Conservation (phyloP, 73 alveolate species). For the Tetrahymena thermophila region DNA sequence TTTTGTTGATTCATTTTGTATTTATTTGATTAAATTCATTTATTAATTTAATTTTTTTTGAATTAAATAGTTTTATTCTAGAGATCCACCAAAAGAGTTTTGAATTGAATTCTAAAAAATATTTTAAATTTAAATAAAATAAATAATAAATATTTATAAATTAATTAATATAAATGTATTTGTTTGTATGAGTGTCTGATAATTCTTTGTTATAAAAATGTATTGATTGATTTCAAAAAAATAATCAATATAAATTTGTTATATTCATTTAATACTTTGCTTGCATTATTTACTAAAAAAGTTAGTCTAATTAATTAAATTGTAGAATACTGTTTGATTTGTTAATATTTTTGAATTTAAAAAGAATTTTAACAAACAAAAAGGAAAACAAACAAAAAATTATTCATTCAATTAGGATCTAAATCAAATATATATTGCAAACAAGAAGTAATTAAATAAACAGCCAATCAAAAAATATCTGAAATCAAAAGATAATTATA, state of each 20-base stretch:
- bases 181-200: too few relatives aligned
- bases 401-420: neutral
- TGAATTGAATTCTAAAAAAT: neutral
- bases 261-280: neutral
- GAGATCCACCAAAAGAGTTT: neutral
- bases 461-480: neutral
- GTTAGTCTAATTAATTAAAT: neutral
- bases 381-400: neutral
- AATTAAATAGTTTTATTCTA: neutral
- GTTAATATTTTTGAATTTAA: neutral
- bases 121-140: too few relatives aligned
- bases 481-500: neutral
- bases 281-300: neutral
- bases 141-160: too few relatives aligned
- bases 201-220: too few relatives aligned
- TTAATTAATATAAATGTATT: too few relatives aligned
- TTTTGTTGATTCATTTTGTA: too few relatives aligned
- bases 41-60: neutral
- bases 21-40: too few relatives aligned
- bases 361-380: neutral
- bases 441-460: neutral
- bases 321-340: neutral
- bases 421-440: neutral
- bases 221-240: neutral
- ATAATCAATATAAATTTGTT: neutral